Conservation (phyloP, 2,329 filamentous ascomycete species). For the Penicillium frequentans region DNA sequence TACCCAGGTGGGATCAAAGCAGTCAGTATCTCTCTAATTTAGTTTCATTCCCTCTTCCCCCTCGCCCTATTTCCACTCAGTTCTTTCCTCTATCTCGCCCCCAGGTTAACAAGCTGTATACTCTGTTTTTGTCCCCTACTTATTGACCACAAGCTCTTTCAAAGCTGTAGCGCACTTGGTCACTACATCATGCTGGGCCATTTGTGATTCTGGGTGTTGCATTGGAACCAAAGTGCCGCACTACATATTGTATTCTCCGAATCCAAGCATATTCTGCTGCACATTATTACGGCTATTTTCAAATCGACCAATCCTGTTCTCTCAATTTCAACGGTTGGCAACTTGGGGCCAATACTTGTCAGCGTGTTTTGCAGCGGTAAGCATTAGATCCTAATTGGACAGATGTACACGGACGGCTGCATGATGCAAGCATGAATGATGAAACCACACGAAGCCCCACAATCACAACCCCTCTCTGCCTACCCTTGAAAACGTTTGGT, state of each 20-base stretch:
- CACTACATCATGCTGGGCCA: too few relatives aligned
- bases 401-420: background rate
- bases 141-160: fast-evolving
- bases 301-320: background rate
- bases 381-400: background rate
- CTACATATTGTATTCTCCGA: background rate
- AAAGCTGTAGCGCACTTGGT: too few relatives aligned
- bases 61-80: too few relatives aligned
- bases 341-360: background rate
- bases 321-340: background rate
- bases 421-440: background rate
- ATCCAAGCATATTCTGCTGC: background rate
- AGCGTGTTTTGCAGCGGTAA: background rate
- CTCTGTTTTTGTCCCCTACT: too few relatives aligned
- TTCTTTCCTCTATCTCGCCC: too few relatives aligned
- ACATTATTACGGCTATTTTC: background rate
- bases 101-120: too few relatives aligned
- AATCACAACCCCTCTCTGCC: too few relatives aligned
- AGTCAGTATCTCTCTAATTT: too few relatives aligned
- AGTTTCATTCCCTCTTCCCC: too few relatives aligned
- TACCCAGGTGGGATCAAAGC: too few relatives aligned
- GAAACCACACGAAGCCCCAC: background rate
- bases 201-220: too few relatives aligned
- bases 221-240: background rate
- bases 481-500: too few relatives aligned